Evolutionary conservation across 129 eudicot genomes (phyloP).

Genomic region (Dittrichia graveolens): DNA sequence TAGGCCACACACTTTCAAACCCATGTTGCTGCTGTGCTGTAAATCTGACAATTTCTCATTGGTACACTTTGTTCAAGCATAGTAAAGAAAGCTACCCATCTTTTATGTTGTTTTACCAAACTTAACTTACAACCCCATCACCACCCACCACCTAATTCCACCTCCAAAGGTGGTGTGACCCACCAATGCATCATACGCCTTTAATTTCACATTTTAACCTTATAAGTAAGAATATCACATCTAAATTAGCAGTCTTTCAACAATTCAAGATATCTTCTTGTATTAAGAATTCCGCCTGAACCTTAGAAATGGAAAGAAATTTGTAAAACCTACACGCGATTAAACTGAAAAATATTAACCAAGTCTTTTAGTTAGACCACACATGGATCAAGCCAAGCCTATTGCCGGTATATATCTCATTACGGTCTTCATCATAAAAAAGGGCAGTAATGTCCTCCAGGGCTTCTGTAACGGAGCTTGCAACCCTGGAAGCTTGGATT

Average conservation of each 20-base stretch:
- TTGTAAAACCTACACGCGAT: neutral
- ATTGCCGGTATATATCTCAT: slow-evolving; percentile 87
- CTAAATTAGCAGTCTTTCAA: no score
- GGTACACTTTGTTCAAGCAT: slow-evolving; percentile 25
- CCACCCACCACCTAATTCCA: slow-evolving; percentile 30
- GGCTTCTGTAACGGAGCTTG: slow-evolving; percentile 68
- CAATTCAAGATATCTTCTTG: no score
- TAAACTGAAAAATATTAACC: neutral
- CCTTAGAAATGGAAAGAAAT: no score
- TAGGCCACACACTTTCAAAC: slow-evolving; percentile 38
- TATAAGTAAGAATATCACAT: slow-evolving; percentile 1
- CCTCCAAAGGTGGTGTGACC: slow-evolving; percentile 22
- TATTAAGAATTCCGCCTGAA: no score
- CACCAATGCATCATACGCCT: neutral
- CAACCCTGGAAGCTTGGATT: neutral
- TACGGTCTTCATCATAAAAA: slow-evolving; percentile 80
- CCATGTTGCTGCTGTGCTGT: slow-evolving; percentile 43
- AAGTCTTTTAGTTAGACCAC: slow-evolving; percentile 71
- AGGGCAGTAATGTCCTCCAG: slow-evolving; percentile 84
- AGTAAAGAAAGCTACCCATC: slow-evolving; percentile 26
- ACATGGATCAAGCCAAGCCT: slow-evolving; percentile 84
- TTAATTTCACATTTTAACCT: slow-evolving; percentile 15
- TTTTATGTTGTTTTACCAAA: slow-evolving; percentile 36
- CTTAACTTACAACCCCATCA: slow-evolving; percentile 37
- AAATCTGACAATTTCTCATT: slow-evolving; percentile 40